Percentiles rank a stretch among this genome's conserved stretches.
These are phyloP conservation scores for Hirsutella thompsonii DNA, from an alignment of 2,329 filamentous ascomycete genomes.

Conservation along the genomic window DNA sequence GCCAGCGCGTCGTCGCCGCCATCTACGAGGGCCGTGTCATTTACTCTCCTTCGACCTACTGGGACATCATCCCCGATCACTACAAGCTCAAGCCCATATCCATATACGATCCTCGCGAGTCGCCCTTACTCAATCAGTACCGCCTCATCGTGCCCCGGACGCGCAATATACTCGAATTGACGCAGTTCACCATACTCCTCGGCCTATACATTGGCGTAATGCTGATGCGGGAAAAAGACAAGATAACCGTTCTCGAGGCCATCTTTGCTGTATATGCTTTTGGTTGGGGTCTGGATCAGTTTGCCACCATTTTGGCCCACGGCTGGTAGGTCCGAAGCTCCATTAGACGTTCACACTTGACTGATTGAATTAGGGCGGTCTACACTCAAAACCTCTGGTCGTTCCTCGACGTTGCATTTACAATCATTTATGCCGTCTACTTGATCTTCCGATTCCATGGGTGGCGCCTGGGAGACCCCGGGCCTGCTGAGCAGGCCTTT, in stretches of 20 bases:
- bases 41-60: conserved; percentile 69
- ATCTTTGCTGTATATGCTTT: conserved; percentile 61
- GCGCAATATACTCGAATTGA: conserved; percentile 60
- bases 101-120: conserved; percentile 64
- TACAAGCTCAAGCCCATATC: conserved; percentile 78
- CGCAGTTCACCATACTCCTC: conserved; percentile 60
- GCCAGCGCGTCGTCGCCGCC: conserved; percentile 69
- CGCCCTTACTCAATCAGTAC: conserved; percentile 71
- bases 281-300: conserved; percentile 69
- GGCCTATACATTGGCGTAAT: conserved; percentile 60
- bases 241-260: conserved; percentile 45
- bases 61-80: conserved; percentile 74
- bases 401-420: conserved; percentile 70
- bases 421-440: conserved; percentile 58
- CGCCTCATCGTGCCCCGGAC: conserved; percentile 72
- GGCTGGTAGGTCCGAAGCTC: conserved; percentile 33
- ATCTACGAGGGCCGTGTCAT: conserved; percentile 72
- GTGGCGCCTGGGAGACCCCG: conserved; percentile 33
- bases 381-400: conserved; percentile 86
- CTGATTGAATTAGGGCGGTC: conserved; percentile 43
- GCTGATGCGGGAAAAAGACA: conserved; percentile 48
- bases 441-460: conserved; percentile 55
- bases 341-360: neutral
- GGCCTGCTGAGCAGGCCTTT: conserved; percentile 51
- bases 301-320: conserved; percentile 66